Evolutionary conservation across 306 rosid genomes (phyloP).

Genomic region (Cucumis melo): DNA sequence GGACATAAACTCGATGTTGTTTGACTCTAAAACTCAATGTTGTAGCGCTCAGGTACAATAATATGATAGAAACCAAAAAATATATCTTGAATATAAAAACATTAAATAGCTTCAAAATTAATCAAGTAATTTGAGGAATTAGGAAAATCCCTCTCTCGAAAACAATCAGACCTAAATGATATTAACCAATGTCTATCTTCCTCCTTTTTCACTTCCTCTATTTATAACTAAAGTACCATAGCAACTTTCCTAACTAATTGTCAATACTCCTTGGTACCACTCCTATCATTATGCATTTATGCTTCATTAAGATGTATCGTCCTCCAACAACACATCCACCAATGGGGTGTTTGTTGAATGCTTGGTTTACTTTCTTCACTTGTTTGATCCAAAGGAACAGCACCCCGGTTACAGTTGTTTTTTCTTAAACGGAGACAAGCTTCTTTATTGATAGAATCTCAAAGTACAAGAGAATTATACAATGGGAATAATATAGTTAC

Average conservation of each 20-base stretch:
- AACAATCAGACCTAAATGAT: neutral
- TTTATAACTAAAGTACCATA: neutral
- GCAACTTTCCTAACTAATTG: neutral
- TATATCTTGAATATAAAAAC: no score
- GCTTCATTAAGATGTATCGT: neutral
- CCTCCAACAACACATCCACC: neutral
- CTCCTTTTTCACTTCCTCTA: neutral
- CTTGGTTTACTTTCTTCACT: neutral
- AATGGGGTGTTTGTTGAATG: neutral
- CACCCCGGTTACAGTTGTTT: no score
- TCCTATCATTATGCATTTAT: neutral
- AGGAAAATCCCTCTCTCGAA: neutral
- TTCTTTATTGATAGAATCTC: no score
- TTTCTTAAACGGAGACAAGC: no score
- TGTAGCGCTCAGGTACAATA: neutral
- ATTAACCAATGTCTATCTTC: neutral
- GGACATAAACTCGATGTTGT: neutral
- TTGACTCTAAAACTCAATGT: neutral
- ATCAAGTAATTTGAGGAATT: neutral
- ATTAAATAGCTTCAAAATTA: neutral
- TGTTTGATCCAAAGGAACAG: neutral
- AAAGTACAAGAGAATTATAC: no score
- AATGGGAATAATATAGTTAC: neutral
- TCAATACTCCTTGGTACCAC: neutral
- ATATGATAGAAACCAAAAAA: neutral